Conservation (phyloP, 345 rosid genomes). For the Rubroshorea leprosula region DNA sequence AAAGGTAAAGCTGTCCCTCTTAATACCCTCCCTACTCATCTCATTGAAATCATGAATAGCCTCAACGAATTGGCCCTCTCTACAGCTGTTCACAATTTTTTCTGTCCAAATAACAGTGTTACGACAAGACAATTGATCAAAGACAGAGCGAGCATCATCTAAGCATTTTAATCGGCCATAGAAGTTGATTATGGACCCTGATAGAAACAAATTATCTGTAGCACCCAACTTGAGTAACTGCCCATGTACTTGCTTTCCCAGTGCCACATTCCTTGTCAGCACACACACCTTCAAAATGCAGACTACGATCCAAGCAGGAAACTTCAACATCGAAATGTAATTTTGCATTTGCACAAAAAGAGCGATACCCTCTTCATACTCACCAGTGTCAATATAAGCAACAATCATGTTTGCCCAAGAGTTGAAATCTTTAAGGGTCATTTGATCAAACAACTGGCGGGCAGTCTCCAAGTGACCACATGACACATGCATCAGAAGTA, state of each 20-base stretch:
- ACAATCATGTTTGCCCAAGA: constrained; percentile 56
- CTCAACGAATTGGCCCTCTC: constrained; percentile 34
- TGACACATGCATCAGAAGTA: constrained; percentile 39
- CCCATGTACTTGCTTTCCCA: constrained; percentile 68
- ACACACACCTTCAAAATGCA: constrained; percentile 51
- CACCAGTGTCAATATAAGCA: constrained; percentile 34
- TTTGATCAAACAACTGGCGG: constrained; percentile 59
- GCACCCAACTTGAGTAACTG: constrained; percentile 49
- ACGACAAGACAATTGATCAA: constrained; percentile 27
- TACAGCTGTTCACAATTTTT: constrained; percentile 46
- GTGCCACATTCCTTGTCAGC: constrained; percentile 32
- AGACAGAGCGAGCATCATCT: constrained; percentile 38
- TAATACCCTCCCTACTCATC: constrained; percentile 42
- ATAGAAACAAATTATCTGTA: constrained; percentile 24
- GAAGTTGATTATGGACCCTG: constrained; percentile 44
- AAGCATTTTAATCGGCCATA: constrained; percentile 41
- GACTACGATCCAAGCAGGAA: constrained; percentile 40
- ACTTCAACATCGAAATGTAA: constrained; percentile 12
- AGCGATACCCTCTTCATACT: constrained; percentile 32
- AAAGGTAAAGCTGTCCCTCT: constrained; percentile 33
- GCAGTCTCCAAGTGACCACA: constrained; percentile 44
- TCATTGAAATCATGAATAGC: constrained; percentile 42
- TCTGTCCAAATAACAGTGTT: constrained; percentile 44
- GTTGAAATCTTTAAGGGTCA: constrained; percentile 42
- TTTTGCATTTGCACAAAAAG: constrained; percentile 39